phyloP scores from a whole-genome alignment of 306 rosid genomes.

The Pyrus pyrifolia region DNA sequence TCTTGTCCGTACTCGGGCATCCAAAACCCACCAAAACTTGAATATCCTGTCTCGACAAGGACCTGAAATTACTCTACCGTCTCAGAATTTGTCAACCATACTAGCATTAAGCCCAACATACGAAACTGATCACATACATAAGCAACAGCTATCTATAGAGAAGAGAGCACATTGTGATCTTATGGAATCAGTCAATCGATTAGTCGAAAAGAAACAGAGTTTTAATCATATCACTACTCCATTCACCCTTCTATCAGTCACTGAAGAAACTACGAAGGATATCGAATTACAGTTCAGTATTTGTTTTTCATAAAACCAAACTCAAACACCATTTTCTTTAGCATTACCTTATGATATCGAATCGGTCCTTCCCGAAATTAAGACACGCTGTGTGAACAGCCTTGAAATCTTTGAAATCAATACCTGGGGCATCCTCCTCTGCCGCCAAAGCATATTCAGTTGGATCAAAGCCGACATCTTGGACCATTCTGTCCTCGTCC shows the following conservation, averaged over 20 bases:
- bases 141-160: not conserved
- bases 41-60: slow-evolving; percentile 78
- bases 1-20: slow-evolving; percentile 77
- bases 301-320: not conserved
- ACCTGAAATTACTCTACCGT: slow-evolving; percentile 50
- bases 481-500: slow-evolving; percentile 71
- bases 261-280: not conserved
- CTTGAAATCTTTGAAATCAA: slow-evolving; percentile 67
- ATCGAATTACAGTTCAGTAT: not conserved
- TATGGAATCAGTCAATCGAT: not conserved
- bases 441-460: slow-evolving; percentile 10
- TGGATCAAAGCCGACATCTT: slow-evolving; percentile 49
- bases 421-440: slow-evolving; percentile 21
- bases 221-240: not conserved
- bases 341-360: slow-evolving; percentile 68
- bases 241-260: not conserved
- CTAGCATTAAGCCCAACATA: not conserved
- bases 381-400: slow-evolving; percentile 67
- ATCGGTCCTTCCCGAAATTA: slow-evolving; percentile 89
- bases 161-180: not conserved
- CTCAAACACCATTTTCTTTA: not conserved
- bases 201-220: not conserved
- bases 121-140: slow-evolving; percentile 8
- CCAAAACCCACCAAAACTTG: slow-evolving; percentile 90
- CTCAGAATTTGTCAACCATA: slow-evolving; percentile 26